Evolutionary conservation across 148 eudicot species (phyloP).

Genomic region (Rhododendron ferrugineum): DNA sequence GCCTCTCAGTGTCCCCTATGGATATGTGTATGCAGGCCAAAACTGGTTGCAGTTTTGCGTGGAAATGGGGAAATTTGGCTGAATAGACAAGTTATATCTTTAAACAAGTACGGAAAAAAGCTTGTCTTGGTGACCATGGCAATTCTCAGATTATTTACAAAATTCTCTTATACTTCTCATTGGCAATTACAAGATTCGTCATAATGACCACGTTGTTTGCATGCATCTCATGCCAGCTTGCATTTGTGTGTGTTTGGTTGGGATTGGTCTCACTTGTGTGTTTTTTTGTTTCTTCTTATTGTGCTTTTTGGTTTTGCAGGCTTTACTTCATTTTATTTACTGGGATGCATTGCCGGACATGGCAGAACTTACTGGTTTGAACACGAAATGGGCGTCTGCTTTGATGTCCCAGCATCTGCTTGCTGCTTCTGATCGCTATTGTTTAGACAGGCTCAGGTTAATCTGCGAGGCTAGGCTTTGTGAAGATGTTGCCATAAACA

Average conservation of each 20-base stretch:
- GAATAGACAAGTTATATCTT: background rate
- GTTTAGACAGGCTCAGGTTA: constrained; percentile 76
- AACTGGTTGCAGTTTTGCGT: background rate
- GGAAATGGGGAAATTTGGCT: background rate
- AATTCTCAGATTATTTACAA: background rate
- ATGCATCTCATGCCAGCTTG: background rate
- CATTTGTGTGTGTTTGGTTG: background rate
- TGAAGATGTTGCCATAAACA: constrained; percentile 79
- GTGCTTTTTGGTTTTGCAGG: constrained; percentile 42
- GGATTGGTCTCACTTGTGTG: background rate
- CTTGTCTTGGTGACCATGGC: background rate
- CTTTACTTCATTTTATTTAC: constrained; percentile 78
- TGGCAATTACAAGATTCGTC: background rate
- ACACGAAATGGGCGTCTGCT: constrained; percentile 72
- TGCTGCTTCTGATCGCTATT: constrained; percentile 92
- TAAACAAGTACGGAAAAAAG: background rate
- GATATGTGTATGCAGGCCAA: background rate
- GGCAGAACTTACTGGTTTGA: constrained; percentile 68
- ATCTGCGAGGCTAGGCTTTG: constrained; percentile 78
- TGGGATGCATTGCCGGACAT: constrained; percentile 83
- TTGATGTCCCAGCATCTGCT: constrained; percentile 92
- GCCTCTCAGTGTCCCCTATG: background rate
- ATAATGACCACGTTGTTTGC: background rate
- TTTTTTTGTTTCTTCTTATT: background rate
- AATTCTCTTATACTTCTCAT: background rate